Evolutionary conservation across 2,329 filamentous ascomycete species (phyloP).

Genomic region (Mycosphaerella arachidis): DNA sequence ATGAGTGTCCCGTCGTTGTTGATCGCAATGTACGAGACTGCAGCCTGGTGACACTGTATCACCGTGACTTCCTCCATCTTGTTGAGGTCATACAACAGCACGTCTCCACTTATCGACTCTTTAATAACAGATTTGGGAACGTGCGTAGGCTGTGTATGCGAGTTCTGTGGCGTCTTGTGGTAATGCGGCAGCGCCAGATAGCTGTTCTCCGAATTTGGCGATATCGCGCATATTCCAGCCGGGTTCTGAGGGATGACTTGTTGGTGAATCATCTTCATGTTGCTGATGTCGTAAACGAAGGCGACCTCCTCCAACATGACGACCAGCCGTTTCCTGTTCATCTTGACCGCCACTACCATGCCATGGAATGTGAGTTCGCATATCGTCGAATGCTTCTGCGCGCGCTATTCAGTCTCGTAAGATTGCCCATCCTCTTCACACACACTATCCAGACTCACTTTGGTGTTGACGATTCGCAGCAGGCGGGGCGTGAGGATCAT

Average conservation of each 20-base stretch:
- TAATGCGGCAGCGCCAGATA: slow-evolving; percentile 92
- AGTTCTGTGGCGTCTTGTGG: slow-evolving; percentile 44
- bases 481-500: slow-evolving; percentile 87
- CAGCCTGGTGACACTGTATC: slow-evolving; percentile 88
- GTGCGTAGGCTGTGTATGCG: slow-evolving; percentile 62
- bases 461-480: slow-evolving; percentile 95
- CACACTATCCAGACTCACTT: slow-evolving; percentile 53
- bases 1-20: slow-evolving; percentile 89
- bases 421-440: slow-evolving; percentile 9
- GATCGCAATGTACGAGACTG: slow-evolving; percentile 81
- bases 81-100: slow-evolving; percentile 85
- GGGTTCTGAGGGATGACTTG: slow-evolving; percentile 94
- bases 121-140: slow-evolving; percentile 70
- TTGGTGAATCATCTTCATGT: slow-evolving; percentile 91
- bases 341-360: slow-evolving; percentile 85
- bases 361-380: slow-evolving; percentile 98
- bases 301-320: slow-evolving; percentile 95
- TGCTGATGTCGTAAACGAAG: slow-evolving; percentile 97
- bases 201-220: slow-evolving; percentile 91
- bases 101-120: slow-evolving; percentile 77
- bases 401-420: slow-evolving; percentile 20
- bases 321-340: slow-evolving; percentile 90
- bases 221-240: slow-evolving; percentile 78
- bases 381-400: slow-evolving; percentile 71
- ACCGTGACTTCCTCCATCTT: slow-evolving; percentile 92